A percentile compares a stretch with the other conserved stretches of the same genome.
phyloP scores from a whole-genome alignment of 768 basidiomycete species.

The Lentinula sp. region DNA sequence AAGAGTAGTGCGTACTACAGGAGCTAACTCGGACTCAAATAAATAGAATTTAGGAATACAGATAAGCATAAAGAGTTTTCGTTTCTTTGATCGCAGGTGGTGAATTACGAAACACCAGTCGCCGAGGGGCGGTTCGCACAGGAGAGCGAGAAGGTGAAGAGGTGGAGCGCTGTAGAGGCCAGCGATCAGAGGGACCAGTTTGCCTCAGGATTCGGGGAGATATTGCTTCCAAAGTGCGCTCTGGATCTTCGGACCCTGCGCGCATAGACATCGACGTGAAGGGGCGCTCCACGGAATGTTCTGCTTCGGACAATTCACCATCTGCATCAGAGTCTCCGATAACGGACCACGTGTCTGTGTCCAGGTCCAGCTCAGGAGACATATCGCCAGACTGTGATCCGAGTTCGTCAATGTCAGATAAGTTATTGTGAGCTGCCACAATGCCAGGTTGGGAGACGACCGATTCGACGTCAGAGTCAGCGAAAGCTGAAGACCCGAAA shows the following conservation, averaged over 20 bases:
- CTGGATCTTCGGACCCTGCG: constrained; percentile 11
- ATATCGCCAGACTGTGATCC: constrained; percentile 12
- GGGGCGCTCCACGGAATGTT: constrained; percentile 22
- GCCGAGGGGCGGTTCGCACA: constrained; percentile 26
- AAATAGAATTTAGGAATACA: constrained; percentile 28
- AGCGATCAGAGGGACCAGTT: constrained; percentile 5
- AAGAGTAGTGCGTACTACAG: too few relatives aligned
- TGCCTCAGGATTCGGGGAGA: background rate
- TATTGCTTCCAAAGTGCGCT: constrained; percentile 8
- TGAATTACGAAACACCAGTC: constrained; percentile 11
- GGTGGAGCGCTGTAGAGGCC: constrained; percentile 25
- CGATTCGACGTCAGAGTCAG: constrained; percentile 33
- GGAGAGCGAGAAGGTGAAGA: constrained; percentile 57
- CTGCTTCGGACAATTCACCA: constrained; percentile 20
- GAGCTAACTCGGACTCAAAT: background rate
- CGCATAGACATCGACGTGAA: constrained; percentile 28
- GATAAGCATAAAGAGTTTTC: constrained; percentile 34
- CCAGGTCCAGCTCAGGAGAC: constrained; percentile 9
- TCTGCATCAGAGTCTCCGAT: constrained; percentile 25
- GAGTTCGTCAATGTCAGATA: constrained; percentile 16
- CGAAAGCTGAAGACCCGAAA: constrained; percentile 43
- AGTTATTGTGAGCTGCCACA: constrained; percentile 3
- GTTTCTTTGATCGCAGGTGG: background rate
- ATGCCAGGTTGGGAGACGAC: background rate
- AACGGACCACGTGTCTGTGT: constrained; percentile 32